Base-by-base conservation (phyloP, 2,329 filamentous ascomycete genomes). In the Lachnellula subtilissima region DNA sequence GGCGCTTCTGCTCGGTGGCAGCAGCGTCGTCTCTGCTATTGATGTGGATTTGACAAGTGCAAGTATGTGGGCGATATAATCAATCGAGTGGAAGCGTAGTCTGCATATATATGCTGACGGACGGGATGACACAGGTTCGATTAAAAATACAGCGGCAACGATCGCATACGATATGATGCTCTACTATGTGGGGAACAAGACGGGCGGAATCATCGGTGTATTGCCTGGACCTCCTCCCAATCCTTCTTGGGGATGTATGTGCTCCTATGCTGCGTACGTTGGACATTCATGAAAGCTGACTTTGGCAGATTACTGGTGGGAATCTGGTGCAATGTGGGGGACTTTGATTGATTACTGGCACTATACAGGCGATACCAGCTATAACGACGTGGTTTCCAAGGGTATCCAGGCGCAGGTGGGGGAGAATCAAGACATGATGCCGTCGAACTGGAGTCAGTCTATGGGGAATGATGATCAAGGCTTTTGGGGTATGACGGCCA, bases 401-500 rank as follows among this genome's bases (percentile, higher is more conserved):
- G 83, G 80, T 35, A 76, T 86, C 73, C 72, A 83, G 65, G 79
- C 77, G 66, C 83, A 86, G 69, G 77, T 80, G 51, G 83, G 82
- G 45, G 70, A 74, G 11, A 72, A 81, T 64, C 67, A 77, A 40
- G 77, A 85, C 64, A 85, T 79, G 70, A 84, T 84, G 75, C 82
- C 83, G 2, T 64, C 71, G 8, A 78, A 78, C 58, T 70, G 69
- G 66, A 65, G 65, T 14, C 64, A 67, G 53, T 65, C 64, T n/a
- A 68, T 70, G 65, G 69, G 69, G 11, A 71, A 71, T 49, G 69
- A 71, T 59, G 69, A 71, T 64, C 69, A 71, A 60, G 69, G 88
- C 5, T 93, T 94, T 73, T 95, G 90, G 90, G 88, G 82, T n/a
- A 80, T 94, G 76, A 83, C 89, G 1, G 88, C 86, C 58, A 88